Evolutionary conservation across 1,284 basidiomycete species (phyloP).

Genomic region (Ceratobasidium sp.): DNA sequence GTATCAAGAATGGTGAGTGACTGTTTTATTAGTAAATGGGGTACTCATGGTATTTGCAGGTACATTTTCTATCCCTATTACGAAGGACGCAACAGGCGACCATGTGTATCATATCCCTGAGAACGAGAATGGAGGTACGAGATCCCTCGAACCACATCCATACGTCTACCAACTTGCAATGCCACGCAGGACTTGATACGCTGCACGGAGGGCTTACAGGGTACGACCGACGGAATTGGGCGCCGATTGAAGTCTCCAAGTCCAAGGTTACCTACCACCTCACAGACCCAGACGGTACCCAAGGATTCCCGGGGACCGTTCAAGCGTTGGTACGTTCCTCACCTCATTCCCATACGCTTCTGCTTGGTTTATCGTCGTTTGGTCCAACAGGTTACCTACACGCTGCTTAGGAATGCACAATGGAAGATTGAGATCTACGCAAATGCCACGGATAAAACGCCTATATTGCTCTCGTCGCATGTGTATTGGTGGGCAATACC

Average conservation of each 20-base stretch:
- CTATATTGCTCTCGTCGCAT: conserved; percentile 51
- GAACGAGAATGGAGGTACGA: conserved; percentile 57
- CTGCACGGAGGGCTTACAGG: conserved; percentile 47
- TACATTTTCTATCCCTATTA: conserved; percentile 67
- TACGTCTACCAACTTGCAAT: conserved; percentile 1
- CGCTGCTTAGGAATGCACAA: conserved; percentile 48
- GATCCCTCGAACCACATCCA: not conserved
- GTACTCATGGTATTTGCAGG: conserved; percentile 52
- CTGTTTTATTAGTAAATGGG: not conserved
- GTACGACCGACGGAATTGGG: conserved; percentile 49
- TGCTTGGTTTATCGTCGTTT: not conserved
- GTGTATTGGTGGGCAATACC: conserved; percentile 46
- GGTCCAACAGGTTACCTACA: conserved; percentile 49
- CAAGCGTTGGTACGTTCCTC: conserved; percentile 27
- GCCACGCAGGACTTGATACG: conserved; percentile 23
- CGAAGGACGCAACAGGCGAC: conserved; percentile 60
- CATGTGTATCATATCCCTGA: conserved; percentile 64
- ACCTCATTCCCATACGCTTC: not conserved
- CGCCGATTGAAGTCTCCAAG: conserved; percentile 41
- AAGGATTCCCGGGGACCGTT: conserved; percentile 50
- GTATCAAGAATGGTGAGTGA: conserved; percentile 63
- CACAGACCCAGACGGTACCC: conserved; percentile 48
- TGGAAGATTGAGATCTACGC: conserved; percentile 50
- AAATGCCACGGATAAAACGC: conserved; percentile 48
- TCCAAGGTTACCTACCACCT: conserved; percentile 47